phyloP scores from a whole-genome alignment of 352 stramenopile genomes.

The Phytopythium delawarense region DNA sequence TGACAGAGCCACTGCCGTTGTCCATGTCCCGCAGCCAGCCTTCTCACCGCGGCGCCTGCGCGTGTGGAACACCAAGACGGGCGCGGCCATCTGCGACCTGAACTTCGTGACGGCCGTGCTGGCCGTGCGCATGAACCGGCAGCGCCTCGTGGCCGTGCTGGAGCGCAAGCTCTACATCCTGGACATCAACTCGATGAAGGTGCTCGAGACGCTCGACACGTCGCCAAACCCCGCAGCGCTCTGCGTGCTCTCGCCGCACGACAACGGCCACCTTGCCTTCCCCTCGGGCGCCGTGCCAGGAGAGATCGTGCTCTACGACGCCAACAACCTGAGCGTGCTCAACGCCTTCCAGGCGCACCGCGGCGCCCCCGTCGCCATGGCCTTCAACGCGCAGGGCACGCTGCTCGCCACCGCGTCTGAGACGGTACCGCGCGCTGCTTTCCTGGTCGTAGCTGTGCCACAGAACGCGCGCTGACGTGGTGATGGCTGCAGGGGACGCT shows the following conservation, averaged over 20 bases:
- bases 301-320: constrained; percentile 91
- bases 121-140: constrained; percentile 89
- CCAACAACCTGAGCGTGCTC: constrained; percentile 88
- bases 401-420: constrained; percentile 89
- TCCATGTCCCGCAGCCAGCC: constrained; percentile 41
- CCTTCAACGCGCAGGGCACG: constrained; percentile 84
- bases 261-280: constrained; percentile 84
- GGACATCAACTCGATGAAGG: constrained; percentile 93
- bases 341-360: constrained; percentile 90
- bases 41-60: constrained; percentile 89
- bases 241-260: constrained; percentile 80
- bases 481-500: constrained; percentile 87
- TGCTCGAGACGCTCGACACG: constrained; percentile 89
- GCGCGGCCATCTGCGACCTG: constrained; percentile 87
- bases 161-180: constrained; percentile 92
- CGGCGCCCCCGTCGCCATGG: constrained; percentile 82
- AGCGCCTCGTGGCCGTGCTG: constrained; percentile 84
- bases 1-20: no score
- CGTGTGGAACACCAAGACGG: constrained; percentile 92
- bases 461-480: background rate
- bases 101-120: constrained; percentile 90
- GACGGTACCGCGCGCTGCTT: constrained; percentile 44
- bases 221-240: constrained; percentile 83
- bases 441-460: background rate
- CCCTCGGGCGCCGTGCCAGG: constrained; percentile 74